A percentile compares a stretch with the other conserved stretches of the same genome.
These are phyloP conservation scores for Gossypium lobatum DNA, from an alignment of 441 rosid genomes.

Conservation along the genomic window DNA sequence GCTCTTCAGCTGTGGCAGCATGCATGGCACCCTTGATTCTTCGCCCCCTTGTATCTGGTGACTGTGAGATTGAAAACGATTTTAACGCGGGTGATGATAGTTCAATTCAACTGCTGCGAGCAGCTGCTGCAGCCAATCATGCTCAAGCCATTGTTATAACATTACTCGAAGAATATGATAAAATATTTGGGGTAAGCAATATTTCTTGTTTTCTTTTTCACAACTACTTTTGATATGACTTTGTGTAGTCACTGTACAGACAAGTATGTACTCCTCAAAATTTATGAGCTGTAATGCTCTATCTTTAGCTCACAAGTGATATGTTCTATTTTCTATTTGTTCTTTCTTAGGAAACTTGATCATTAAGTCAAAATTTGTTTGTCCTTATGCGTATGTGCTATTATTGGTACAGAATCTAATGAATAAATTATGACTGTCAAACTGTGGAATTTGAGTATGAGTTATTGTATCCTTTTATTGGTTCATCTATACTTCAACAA, in stretches of 20 bases:
- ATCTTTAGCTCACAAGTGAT: neutral
- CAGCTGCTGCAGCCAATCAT: constrained; percentile 99
- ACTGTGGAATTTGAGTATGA: neutral
- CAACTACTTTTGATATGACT: constrained; percentile 3
- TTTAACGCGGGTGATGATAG: constrained; percentile 91
- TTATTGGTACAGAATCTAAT: neutral
- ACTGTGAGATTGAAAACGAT: constrained; percentile 84
- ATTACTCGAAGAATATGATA: constrained; percentile 78
- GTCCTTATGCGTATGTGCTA: neutral
- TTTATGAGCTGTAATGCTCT: neutral
- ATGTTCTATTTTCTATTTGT: neutral
- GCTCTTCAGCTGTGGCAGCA: constrained; percentile 97
- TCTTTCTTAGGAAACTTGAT: neutral
- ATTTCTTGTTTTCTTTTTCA: neutral
- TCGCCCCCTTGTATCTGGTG: constrained; percentile 95
- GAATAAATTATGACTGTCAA: neutral
- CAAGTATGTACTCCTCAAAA: neutral
- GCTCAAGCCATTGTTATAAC: constrained; percentile 97
- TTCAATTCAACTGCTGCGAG: constrained; percentile 89
- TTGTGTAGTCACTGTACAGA: neutral
- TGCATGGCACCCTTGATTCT: constrained; percentile 99
- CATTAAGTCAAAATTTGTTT: neutral
- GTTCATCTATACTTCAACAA: neutral
- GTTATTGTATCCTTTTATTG: neutral
- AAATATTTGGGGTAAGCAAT: constrained; percentile 78